Evolutionary conservation across 768 basidiomycete species (phyloP).

Genomic region (Termitomyces sp.): DNA sequence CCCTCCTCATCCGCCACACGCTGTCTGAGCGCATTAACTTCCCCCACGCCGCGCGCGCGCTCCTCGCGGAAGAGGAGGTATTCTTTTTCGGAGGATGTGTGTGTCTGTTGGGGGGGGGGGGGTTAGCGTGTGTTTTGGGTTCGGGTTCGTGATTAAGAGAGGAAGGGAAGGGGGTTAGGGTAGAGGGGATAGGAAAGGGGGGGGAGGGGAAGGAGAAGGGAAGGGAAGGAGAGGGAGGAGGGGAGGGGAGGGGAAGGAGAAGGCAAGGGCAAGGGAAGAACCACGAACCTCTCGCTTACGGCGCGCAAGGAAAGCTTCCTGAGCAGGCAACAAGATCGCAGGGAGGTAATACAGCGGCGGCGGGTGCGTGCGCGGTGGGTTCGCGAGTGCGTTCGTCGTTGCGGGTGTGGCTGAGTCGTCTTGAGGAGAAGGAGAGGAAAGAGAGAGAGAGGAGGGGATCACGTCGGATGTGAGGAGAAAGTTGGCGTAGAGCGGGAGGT

Average conservation of each 20-base stretch:
- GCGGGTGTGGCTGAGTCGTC: slow-evolving; percentile 20
- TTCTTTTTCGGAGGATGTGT: slow-evolving; percentile 64
- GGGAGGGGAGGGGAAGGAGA: too few species aligned
- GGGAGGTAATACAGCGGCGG: slow-evolving; percentile 81
- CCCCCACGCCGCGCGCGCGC: slow-evolving; percentile 54
- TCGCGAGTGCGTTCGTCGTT: slow-evolving; percentile 29
- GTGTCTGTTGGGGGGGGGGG: slow-evolving; percentile 38
- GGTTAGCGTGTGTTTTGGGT: neutral
- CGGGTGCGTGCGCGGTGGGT: slow-evolving; percentile 63
- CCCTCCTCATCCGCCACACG: slow-evolving; percentile 65
- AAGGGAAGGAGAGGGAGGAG: too few species aligned
- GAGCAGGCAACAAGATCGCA: slow-evolving; percentile 60
- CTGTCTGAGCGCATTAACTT: slow-evolving; percentile 60
- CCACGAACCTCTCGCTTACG: slow-evolving; percentile 61
- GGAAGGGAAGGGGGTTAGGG: too few species aligned
- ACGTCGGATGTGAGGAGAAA: slow-evolving; percentile 75
- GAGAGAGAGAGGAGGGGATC: too few species aligned
- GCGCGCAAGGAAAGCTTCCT: slow-evolving; percentile 63
- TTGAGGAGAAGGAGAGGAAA: too few species aligned
- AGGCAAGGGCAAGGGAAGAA: too few species aligned
- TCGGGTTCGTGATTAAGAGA: too few species aligned
- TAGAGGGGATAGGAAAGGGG: too few species aligned
- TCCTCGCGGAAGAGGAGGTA: slow-evolving; percentile 66
- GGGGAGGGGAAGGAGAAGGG: too few species aligned
- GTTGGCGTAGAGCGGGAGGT: slow-evolving; percentile 71